phyloP scores from a whole-genome alignment of 2,329 filamentous ascomycete species.

The Madurella fahalii region DNA sequence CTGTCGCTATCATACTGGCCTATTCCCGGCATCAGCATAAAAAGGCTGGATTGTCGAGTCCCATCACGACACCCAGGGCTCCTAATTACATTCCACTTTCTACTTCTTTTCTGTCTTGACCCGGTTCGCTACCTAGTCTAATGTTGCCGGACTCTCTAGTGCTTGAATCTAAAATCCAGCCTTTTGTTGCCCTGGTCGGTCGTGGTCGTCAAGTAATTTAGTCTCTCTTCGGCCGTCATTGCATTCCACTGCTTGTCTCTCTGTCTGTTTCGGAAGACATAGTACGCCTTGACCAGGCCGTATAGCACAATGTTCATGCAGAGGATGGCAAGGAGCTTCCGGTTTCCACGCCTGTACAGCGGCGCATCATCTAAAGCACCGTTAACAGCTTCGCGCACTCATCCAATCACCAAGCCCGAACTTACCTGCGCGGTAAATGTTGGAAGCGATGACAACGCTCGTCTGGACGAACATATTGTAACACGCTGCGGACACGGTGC shows the following conservation, averaged over 20 bases:
- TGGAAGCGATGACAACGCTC: slow-evolving; percentile 38
- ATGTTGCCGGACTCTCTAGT: slow-evolving; percentile 16
- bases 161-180: slow-evolving; percentile 33
- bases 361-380: slow-evolving; percentile 36
- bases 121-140: too few relatives aligned
- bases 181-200: slow-evolving; percentile 33
- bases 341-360: slow-evolving; percentile 52
- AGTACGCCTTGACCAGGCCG: slow-evolving; percentile 31
- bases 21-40: too few relatives aligned
- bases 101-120: too few relatives aligned
- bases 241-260: slow-evolving; percentile 29
- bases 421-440: slow-evolving; percentile 35
- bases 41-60: too few relatives aligned
- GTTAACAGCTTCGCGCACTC: neutral
- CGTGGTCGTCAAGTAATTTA: slow-evolving; percentile 31
- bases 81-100: neutral
- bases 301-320: slow-evolving; percentile 33
- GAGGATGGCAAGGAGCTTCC: slow-evolving; percentile 43
- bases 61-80: neutral
- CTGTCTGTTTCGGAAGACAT: slow-evolving; percentile 33
- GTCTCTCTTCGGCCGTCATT: slow-evolving; percentile 30
- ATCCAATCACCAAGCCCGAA: neutral
- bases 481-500: slow-evolving; percentile 59
- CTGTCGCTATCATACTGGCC: too few relatives aligned
- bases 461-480: slow-evolving; percentile 55